Conservation (phyloP, 805 yeast genomes). For the Candida nitratophila region DNA sequence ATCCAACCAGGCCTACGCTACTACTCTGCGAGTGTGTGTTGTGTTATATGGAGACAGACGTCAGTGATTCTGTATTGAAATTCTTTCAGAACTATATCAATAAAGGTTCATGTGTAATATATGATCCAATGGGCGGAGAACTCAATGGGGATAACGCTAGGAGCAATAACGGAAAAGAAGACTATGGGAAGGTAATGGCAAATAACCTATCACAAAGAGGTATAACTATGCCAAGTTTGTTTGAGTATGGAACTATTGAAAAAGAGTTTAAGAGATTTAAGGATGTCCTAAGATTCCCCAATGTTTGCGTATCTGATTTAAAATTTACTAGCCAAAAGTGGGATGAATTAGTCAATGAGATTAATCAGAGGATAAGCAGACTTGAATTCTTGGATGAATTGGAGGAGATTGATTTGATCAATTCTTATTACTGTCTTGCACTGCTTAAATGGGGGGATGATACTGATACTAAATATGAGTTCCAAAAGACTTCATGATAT, state of each 20-base stretch:
- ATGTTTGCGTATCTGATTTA: slow-evolving; percentile 37
- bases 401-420: slow-evolving; percentile 59
- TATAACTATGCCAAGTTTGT: slow-evolving; percentile 50
- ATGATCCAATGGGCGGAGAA: slow-evolving; percentile 62
- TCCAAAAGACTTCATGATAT: background rate
- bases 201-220: slow-evolving; percentile 55
- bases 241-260: slow-evolving; percentile 40
- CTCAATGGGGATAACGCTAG: background rate
- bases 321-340: slow-evolving; percentile 33
- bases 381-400: slow-evolving; percentile 69
- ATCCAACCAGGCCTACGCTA: slow-evolving; percentile 43
- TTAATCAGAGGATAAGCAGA: slow-evolving; percentile 35
- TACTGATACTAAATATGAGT: background rate
- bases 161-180: background rate
- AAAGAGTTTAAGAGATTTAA: slow-evolving; percentile 32
- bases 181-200: slow-evolving; percentile 63
- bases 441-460: slow-evolving; percentile 19
- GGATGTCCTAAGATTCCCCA: slow-evolving; percentile 12
- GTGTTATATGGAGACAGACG: slow-evolving; percentile 55
- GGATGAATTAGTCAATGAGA: slow-evolving; percentile 29
- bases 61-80: slow-evolving; percentile 36
- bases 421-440: slow-evolving; percentile 51
- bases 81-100: slow-evolving; percentile 30
- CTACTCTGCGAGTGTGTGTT: slow-evolving; percentile 70
- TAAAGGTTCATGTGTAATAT: slow-evolving; percentile 34